Evolutionary conservation across 345 rosid genomes (phyloP), one percentile per base, ranked within the genome.

Genomic region (Moringa oleifera): DNA sequence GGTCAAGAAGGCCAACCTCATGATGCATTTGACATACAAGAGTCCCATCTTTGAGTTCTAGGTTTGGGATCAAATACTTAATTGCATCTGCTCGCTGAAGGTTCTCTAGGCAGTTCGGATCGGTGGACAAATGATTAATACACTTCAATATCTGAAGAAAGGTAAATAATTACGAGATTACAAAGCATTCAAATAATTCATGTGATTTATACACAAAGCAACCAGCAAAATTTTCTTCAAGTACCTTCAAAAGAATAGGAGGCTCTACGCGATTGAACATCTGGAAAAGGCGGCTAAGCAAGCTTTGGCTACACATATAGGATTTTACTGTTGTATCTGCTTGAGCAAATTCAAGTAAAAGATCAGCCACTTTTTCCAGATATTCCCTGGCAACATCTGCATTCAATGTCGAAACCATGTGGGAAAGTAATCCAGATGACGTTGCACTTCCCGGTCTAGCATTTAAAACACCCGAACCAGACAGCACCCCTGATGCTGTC

Each of bases 401-500:
- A 78, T 88, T 90, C 72, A 85, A 73, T 13, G 97, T 81, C 19
- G 94, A 91, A 64, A 89, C 90, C 96, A 94, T 84, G 72, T 88
- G 95, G 68, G 88, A 83, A 36, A 95, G 93, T 67, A 89, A 75
- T 41, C 99, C 95, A 47, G 95, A 89, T 65, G 99, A 95, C 63
- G 99, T 86, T 46, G 97, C 83, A 75, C 99, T 86, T 73, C 97
- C 97, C 10, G 93, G 87, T 77, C 95, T 91, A 72, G 97, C 98
- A 83, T 86, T 90, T 76, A 93, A 66, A 74, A 93, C 92, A 58
- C 98, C 98, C 7, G 98, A 93, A 73, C 98, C 98, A 74, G 98
- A 93, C 45, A 93, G 76, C 50, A 90, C 92, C 52, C 98, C 97
- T 8, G 98, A 93, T 56, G 96, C 89, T 50, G 95, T 84, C 78